Base-by-base conservation (phyloP, 805 yeast species). In the Torulaspora indica region DNA sequence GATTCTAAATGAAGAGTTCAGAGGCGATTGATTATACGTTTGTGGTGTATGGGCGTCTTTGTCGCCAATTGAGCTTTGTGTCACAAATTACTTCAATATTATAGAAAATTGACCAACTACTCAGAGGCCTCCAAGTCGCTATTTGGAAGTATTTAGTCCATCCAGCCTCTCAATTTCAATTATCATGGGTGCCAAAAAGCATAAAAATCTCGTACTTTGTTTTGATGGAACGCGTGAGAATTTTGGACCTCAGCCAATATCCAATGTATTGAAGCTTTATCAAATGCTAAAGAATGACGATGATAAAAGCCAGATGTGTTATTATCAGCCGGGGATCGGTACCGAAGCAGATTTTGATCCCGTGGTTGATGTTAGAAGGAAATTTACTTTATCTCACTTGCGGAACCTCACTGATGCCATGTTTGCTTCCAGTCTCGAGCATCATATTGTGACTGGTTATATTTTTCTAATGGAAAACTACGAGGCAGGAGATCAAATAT, bases 271-370 rank as follows among this genome's bases (percentile, higher is more conserved):
- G 35, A 76, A 75, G 52, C 47, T 79, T 10, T 81, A 72, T 56
- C 66, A 74, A 33, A 63, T 79, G 62, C 54, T 80, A 27, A 78
- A 75, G 10, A 76, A 74, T 45, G 70, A 69, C 35, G 60, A 64
- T 18, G 56, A 66, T 2, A 38, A 44, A 4, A 40, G 49, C 5
- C 84, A 79, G 51, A 49, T 76, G 30, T 79, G 84, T 53, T 80
- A 80, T 53, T 81, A 81, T 53, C 85, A 81, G 54, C 82, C 86
- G 1, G 87, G 87, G 0, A 73, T 82, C 20, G 87, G 88, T 0
- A 73, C 76, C 8, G 63, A 70, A 3, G 73, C 78, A 48, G 61
- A 67, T 13, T 68, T 73, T 8, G 75, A 74, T 34, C 42, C 57
- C 1, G 58, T 57, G 9, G 50, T 49, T 23, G 53, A 54, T 35